phyloP scores from a whole-genome alignment of 2,329 filamentous ascomycete genomes.

The Ophiostoma australiae region DNA sequence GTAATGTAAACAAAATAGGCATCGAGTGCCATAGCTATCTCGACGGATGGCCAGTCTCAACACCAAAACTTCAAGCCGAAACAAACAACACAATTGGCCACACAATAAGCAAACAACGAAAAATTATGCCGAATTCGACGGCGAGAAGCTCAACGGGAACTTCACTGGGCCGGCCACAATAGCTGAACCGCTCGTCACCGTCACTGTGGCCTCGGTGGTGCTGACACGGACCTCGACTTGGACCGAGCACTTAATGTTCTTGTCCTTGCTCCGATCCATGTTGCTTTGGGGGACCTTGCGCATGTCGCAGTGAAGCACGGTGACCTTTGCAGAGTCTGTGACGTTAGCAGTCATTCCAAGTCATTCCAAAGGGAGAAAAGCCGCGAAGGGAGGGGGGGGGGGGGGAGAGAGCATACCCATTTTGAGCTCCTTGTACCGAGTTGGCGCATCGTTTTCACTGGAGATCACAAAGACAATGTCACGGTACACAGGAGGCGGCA shows the following conservation, averaged over 20 bases:
- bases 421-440: conserved; percentile 24
- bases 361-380: too few species aligned
- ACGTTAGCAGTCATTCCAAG: background rate
- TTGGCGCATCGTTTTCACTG: conserved; percentile 25
- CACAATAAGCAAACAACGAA: background rate
- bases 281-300: conserved; percentile 26
- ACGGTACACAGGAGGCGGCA: conserved; percentile 22
- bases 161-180: conserved; percentile 18
- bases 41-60: background rate
- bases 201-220: conserved; percentile 16
- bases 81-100: background rate
- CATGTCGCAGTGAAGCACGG: conserved; percentile 29
- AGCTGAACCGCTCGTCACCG: conserved; percentile 20
- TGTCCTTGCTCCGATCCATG: conserved; percentile 7
- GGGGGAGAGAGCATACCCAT: conserved; percentile 21
- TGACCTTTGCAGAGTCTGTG: conserved; percentile 22
- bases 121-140: background rate
- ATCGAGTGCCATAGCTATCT: background rate
- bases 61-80: background rate
- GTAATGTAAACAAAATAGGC: background rate
- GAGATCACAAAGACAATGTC: conserved; percentile 30
- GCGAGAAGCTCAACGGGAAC: conserved; percentile 9
- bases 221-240: conserved; percentile 23
- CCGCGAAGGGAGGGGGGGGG: background rate
- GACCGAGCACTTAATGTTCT: conserved; percentile 21